Base-by-base conservation (phyloP, 306 rosid genomes). In the Trifolium dubium region DNA sequence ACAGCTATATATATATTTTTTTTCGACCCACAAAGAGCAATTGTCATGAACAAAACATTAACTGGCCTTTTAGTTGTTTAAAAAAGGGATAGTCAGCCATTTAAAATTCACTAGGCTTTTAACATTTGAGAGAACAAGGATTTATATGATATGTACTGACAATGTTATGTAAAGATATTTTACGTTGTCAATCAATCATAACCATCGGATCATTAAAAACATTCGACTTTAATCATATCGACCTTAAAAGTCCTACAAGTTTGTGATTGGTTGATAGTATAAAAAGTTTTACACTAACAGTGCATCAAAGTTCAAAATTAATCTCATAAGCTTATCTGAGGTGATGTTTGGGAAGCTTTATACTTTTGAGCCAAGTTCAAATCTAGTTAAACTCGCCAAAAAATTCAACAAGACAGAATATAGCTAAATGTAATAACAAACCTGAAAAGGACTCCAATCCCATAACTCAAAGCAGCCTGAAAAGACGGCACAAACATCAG, bases 391-490 rank as follows among this genome's bases (percentile, higher is more conserved):
- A n/a, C 56, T 59, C 69, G 19, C 64, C 19, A 28, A 44, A 63
- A 67, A 59, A 53, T 3, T 41, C 17, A 67, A 59, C 31, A 55
- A 62, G 47, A 67, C 23, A 75, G 44, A 75, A 83, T 64, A 39
- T 37, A 17, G 50, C 1, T 37, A 63, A 64, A 64, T 37, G 34
- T 10, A 19, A 63, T 51, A 62, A 69, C 70, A 66, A 79, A 85
- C 98, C 98, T 90, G 86, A 88, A 87, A 71, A 92, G 84, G 68
- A 81, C 97, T 67, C 98, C 98, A 13, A 78, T 76, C 0, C 80
- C 95, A 50, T 92, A 92, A 83, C 97, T 92, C 82, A 83, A 30
- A 39, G 98, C 97, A 75, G 96, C 95, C 97, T 92, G 89, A 65
- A 78, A 71, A 61, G 61, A 76, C 23, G 64, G 32, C 83, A 62